Percentiles rank a stretch among this genome's conserved stretches.
phyloP scores from a whole-genome alignment of 192 early-diverging fungal species.

The Coemansia sp. region DNA sequence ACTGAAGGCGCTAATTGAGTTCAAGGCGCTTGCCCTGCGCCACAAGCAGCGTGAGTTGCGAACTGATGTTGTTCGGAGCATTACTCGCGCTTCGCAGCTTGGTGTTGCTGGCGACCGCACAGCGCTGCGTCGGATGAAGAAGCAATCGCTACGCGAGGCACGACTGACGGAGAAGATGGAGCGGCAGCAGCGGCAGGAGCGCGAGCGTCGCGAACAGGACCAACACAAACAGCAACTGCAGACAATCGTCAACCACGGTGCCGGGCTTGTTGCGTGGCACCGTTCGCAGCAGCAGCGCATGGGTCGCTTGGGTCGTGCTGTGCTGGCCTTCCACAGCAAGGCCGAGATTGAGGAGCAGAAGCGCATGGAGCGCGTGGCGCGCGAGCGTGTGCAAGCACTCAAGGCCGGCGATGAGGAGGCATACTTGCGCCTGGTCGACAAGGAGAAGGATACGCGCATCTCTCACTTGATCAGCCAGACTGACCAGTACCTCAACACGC shows the following conservation, averaged over 20 bases:
- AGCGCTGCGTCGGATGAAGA: constrained; percentile 77
- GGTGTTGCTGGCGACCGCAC: constrained; percentile 76
- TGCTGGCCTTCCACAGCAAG: constrained; percentile 73
- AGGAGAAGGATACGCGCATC: constrained; percentile 96
- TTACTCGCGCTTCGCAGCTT: constrained; percentile 72
- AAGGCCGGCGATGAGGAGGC: constrained; percentile 98
- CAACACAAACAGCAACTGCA: constrained; percentile 79
- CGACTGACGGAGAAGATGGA: constrained; percentile 88
- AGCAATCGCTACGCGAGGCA: constrained; percentile 78
- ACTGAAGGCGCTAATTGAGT: constrained; percentile 79
- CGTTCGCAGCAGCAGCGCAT: constrained; percentile 64
- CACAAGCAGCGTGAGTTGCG: constrained; percentile 76
- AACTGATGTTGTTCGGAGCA: constrained; percentile 69
- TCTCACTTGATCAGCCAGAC: constrained; percentile 90
- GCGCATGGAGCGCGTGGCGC: constrained; percentile 74
- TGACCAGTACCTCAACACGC: constrained; percentile 74
- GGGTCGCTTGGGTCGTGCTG: constrained; percentile 71
- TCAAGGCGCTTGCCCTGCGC: constrained; percentile 79
- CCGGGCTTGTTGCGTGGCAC: constrained; percentile 69
- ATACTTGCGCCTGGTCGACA: constrained; percentile 91
- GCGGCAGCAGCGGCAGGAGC: constrained; percentile 79
- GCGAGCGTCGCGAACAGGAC: constrained; percentile 81
- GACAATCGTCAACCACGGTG: constrained; percentile 72
- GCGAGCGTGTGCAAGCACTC: constrained; percentile 95
- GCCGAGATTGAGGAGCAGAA: constrained; percentile 94